Evolutionary conservation across 345 rosid species (phyloP).

Genomic region (Mangifera indica): DNA sequence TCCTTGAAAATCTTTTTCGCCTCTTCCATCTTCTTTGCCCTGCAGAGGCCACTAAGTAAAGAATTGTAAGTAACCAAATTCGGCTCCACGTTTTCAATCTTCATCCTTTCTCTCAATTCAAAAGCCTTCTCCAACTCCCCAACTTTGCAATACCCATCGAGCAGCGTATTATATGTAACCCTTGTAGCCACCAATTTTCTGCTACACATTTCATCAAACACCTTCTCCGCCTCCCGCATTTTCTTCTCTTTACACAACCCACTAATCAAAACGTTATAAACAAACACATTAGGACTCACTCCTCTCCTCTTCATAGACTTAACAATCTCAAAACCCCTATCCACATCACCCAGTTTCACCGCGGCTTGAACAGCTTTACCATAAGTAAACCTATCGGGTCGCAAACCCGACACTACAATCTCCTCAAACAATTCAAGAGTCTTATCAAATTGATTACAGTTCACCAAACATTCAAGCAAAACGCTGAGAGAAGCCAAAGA

Average conservation of each 20-base stretch:
- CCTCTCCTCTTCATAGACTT: conserved; percentile 52
- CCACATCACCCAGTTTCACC: conserved; percentile 55
- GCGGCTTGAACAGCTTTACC: conserved; percentile 80
- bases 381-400: conserved; percentile 52
- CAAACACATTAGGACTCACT: conserved; percentile 46
- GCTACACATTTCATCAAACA: conserved; percentile 65
- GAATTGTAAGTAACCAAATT: conserved; percentile 71
- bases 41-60: conserved; percentile 59
- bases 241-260: conserved; percentile 57
- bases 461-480: conserved; percentile 44
- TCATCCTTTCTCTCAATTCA: conserved; percentile 56
- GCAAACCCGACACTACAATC: conserved; percentile 43
- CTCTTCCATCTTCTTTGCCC: conserved; percentile 54
- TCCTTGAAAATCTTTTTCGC: conserved; percentile 50
- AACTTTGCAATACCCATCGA: conserved; percentile 67
- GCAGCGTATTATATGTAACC: conserved; percentile 66
- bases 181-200: conserved; percentile 38
- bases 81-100: conserved; percentile 41
- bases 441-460: conserved; percentile 35
- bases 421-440: conserved; percentile 52
- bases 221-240: conserved; percentile 55
- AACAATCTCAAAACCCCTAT: conserved; percentile 49
- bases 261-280: conserved; percentile 63
- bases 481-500: conserved; percentile 38
- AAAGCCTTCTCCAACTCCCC: conserved; percentile 52